Conservation (phyloP, 1,284 basidiomycete genomes). For the Sanghuangporus baumii region DNA sequence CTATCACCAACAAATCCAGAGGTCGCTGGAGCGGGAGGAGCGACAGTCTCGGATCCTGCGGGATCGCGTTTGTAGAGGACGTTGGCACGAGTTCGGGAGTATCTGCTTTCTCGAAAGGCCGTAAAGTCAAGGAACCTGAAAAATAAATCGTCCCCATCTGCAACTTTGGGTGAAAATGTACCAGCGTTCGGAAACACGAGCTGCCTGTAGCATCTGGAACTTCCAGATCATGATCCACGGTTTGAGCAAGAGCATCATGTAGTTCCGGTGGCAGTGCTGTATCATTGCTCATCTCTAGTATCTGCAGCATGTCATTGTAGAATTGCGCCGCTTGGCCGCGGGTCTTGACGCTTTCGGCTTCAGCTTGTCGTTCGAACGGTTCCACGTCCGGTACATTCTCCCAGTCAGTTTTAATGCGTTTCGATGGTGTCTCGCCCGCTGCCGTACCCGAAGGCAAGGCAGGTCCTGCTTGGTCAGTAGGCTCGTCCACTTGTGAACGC, state of each 20-base stretch:
- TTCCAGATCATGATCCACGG: constrained; percentile 36
- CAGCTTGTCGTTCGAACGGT: constrained; percentile 47
- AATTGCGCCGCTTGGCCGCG: constrained; percentile 59
- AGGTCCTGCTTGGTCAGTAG: constrained; percentile 22
- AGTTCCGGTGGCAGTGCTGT: constrained; percentile 44
- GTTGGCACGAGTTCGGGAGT: constrained; percentile 67
- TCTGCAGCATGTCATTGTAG: constrained; percentile 56
- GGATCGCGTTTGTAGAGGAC: constrained; percentile 63
- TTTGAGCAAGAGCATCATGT: constrained; percentile 52
- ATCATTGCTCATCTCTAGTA: constrained; percentile 45
- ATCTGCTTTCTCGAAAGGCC: constrained; percentile 46
- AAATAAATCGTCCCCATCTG: constrained; percentile 24
- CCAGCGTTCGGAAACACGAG: constrained; percentile 18
- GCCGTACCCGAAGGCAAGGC: constrained; percentile 29
- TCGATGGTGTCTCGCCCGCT: constrained; percentile 56
- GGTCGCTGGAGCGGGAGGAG: constrained; percentile 25
- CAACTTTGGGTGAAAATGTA: constrained; percentile 32
- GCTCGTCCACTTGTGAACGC: constrained; percentile 56
- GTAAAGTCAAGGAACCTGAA: constrained; percentile 66
- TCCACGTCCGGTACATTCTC: constrained; percentile 53
- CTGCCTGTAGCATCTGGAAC: constrained; percentile 26
- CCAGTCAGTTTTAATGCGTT: constrained; percentile 66
- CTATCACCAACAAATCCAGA: constrained; percentile 25
- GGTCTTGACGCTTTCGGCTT: constrained; percentile 53
- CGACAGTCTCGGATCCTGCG: constrained; percentile 46